phyloP scores from a whole-genome alignment of 108 stramenopile genomes.

The Cyclotella kingstonii region DNA sequence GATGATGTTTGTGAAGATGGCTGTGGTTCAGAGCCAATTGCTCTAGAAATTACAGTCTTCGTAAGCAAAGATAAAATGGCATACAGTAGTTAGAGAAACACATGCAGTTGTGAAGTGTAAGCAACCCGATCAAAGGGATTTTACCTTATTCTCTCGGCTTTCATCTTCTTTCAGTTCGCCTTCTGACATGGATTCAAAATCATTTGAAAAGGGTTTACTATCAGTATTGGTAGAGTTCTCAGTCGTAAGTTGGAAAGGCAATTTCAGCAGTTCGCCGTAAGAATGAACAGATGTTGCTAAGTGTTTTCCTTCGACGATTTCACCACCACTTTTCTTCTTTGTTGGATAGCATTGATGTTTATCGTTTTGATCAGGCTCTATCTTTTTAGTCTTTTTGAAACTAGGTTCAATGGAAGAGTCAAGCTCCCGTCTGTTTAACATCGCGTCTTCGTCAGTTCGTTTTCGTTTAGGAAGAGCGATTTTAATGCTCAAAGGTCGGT shows the following conservation, averaged over 20 bases:
- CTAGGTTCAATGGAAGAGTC: conserved; percentile 5
- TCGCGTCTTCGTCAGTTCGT: conserved; percentile 13
- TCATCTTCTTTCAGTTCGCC: conserved; percentile 26
- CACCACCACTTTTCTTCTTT: too few relatives aligned
- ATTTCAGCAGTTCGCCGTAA: too few relatives aligned
- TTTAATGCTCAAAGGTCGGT: conserved; percentile 26
- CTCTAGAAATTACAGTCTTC: neutral
- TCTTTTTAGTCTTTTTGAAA: conserved; percentile 5
- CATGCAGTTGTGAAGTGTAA: too few relatives aligned
- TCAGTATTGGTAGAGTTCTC: too few relatives aligned
- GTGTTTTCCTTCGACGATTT: too few relatives aligned
- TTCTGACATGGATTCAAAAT: conserved; percentile 15
- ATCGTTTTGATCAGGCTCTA: neutral
- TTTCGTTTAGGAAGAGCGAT: conserved; percentile 28
- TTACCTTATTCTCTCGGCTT: conserved; percentile 4
- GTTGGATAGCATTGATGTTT: too few relatives aligned
- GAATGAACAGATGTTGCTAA: too few relatives aligned
- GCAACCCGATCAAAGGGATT: neutral
- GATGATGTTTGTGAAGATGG: neutral
- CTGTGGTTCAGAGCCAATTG: neutral
- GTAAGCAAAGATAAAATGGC: neutral
- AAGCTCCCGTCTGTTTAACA: neutral
- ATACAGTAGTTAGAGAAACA: too few relatives aligned
- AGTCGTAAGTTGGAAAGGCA: too few relatives aligned
- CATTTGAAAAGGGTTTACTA: neutral